Evolutionary conservation across 1,139 yeast species (phyloP).

Genomic region (Yamadazyma membranifaciens): DNA sequence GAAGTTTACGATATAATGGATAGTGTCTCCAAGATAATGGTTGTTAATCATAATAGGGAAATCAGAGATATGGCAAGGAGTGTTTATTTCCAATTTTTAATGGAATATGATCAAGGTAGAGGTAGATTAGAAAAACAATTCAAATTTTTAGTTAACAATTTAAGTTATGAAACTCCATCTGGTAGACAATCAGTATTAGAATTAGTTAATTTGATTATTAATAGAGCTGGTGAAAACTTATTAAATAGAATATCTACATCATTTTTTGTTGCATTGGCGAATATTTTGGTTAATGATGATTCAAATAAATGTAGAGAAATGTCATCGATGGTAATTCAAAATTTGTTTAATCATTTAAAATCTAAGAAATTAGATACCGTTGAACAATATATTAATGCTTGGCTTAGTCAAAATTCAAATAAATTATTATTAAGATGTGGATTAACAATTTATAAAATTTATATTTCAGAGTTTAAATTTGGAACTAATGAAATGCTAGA

Average conservation of each 20-base stretch:
- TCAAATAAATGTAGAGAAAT: conserved; percentile 81
- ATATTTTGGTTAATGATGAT: conserved; percentile 76
- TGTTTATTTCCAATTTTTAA: conserved; percentile 78
- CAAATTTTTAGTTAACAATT: conserved; percentile 76
- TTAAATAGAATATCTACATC: conserved; percentile 65
- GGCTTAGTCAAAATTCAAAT: conserved; percentile 65
- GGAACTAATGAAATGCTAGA: conserved; percentile 39
- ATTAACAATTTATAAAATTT: conserved; percentile 67
- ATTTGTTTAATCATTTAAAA: conserved; percentile 50
- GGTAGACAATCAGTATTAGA: conserved; percentile 95
- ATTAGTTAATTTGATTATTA: conserved; percentile 66
- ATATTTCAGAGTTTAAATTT: conserved; percentile 49
- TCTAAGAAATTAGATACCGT: conserved; percentile 38
- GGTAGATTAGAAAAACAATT: conserved; percentile 83
- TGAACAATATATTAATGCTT: conserved; percentile 59
- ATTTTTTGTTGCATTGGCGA: conserved; percentile 79
- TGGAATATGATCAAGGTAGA: conserved; percentile 93
- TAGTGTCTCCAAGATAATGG: conserved; percentile 77
- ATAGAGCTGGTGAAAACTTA: conserved; percentile 63
- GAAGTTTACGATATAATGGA: conserved; percentile 92
- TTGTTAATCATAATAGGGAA: conserved; percentile 81
- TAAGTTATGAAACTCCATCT: conserved; percentile 79
- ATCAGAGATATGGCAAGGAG: conserved; percentile 86
- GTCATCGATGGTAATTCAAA: conserved; percentile 65
- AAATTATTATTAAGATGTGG: conserved; percentile 71